Evolutionary conservation across 352 stramenopile genomes (phyloP).

Genomic region (Phytopythium boreale): DNA sequence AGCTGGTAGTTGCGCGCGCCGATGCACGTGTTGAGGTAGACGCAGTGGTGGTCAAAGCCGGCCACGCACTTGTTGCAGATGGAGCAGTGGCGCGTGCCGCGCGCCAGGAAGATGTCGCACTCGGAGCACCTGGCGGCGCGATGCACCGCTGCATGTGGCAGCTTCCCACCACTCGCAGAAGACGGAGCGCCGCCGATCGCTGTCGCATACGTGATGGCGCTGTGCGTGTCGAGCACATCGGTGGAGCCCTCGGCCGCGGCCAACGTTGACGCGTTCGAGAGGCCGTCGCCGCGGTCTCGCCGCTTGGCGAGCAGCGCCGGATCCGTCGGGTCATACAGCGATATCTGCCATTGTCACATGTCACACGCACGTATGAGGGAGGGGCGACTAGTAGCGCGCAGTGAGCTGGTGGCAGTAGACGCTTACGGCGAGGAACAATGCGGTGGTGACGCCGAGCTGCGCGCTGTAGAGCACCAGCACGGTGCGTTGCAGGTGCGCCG

Average conservation of each 20-base stretch:
- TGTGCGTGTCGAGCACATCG: neutral
- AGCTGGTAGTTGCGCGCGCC: conserved; percentile 67
- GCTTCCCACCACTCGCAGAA: neutral
- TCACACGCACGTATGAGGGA: neutral
- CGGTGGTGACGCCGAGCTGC: conserved; percentile 34
- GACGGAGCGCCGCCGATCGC: neutral
- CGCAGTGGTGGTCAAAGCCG: conserved; percentile 95
- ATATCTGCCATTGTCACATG: conserved; percentile 32
- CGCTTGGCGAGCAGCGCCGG: conserved; percentile 16
- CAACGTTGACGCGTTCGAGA: conserved; percentile 1
- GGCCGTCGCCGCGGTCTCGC: conserved; percentile 9
- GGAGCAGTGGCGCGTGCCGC: conserved; percentile 80
- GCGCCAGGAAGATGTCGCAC: conserved; percentile 24
- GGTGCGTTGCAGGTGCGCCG: conserved; percentile 25
- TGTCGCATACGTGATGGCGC: neutral
- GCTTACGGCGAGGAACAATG: conserved; percentile 28
- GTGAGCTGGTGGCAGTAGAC: neutral
- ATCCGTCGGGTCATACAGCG: conserved; percentile 40
- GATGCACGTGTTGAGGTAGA: conserved; percentile 95
- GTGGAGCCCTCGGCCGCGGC: neutral
- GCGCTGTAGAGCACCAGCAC: conserved; percentile 39
- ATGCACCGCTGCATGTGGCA: conserved; percentile 5
- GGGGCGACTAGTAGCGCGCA: neutral
- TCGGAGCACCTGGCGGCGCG: conserved; percentile 30
- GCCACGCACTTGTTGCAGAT: conserved; percentile 94